Base-by-base conservation (phyloP, 257 asterid genomes). In the Solanum bukasovii region DNA sequence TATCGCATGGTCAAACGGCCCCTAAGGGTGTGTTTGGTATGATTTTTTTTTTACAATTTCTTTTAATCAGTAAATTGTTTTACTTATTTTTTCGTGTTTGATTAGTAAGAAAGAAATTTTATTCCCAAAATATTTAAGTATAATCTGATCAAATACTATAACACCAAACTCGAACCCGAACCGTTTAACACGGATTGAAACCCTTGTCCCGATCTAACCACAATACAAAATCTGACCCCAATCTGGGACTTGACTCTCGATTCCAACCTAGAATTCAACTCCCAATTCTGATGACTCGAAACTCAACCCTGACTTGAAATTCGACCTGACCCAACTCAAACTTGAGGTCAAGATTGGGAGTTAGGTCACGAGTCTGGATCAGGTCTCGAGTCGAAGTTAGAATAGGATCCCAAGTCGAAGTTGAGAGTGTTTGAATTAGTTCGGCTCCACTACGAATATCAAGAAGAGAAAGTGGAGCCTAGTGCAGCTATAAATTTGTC, bases 381-480 rank as follows among this genome's bases (percentile, higher is more conserved):
- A 52, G 2, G 61, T 52, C 63, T 52, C 63, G 23, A 52, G 63
- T 52, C 0, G 9, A 18, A 0, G 9, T 6, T 1, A 16, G 0
- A 16, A 16, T 18, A 3, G 23, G 9, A 0, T 52, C 1, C 9
- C n/a, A 52, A 18, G 4, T 16, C 0, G 0, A 52, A 52, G 1
- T 52, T 52, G 9, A 52, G 23, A 52, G 23, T 52, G 20, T 18
- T 16, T 52, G 63, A 18, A 52, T 52, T 52, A 6, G 4, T 18
- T 52, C 4, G 63, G 4, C n/a, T 52, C 1, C n/a, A 0, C 16
- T 16, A 5, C 4, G 9, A 52, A 52, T 52, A 52, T 0, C 3
- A 16, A 6, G 0, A 20, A 16, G 9, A 52, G 23, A 52, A 52
- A 29, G 31, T 29, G 31, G 31, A 29, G 31, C 31, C 31, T 29